Percentiles rank a stretch among this genome's conserved stretches.
Evolutionary conservation across 2,329 filamentous ascomycete species (phyloP).

Genomic region (Sarocladium strictum): DNA sequence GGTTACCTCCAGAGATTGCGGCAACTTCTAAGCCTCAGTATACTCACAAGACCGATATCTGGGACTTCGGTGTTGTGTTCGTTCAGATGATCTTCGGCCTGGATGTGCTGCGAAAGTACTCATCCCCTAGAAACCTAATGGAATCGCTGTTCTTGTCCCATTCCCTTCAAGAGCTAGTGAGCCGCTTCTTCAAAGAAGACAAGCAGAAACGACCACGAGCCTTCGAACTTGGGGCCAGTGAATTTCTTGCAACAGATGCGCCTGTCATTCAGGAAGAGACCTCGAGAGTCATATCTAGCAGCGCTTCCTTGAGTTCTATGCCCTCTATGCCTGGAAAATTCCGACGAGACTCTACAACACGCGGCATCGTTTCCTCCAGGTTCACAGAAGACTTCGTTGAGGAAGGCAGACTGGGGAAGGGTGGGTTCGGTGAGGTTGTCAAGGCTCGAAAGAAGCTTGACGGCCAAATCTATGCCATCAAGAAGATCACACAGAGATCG

Average conservation of each 20-base stretch:
- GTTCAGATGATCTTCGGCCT: slow-evolving; percentile 91
- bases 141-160: slow-evolving; percentile 66
- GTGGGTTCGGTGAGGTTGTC: slow-evolving; percentile 93
- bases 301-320: slow-evolving; percentile 36
- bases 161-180: slow-evolving; percentile 71
- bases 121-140: slow-evolving; percentile 70
- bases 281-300: slow-evolving; percentile 31
- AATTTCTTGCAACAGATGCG: slow-evolving; percentile 61
- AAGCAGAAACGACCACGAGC: slow-evolving; percentile 78
- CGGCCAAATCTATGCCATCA: slow-evolving; percentile 89
- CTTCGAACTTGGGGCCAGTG: slow-evolving; percentile 63
- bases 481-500: slow-evolving; percentile 85
- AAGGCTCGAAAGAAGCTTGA: slow-evolving; percentile 93
- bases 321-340: slow-evolving; percentile 40
- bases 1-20: slow-evolving; percentile 74
- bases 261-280: slow-evolving; percentile 47
- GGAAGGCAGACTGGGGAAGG: slow-evolving; percentile 81
- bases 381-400: slow-evolving; percentile 90
- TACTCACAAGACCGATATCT: slow-evolving; percentile 80
- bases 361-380: slow-evolving; percentile 53
- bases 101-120: slow-evolving; percentile 68
- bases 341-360: slow-evolving; percentile 57
- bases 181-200: slow-evolving; percentile 79
- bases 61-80: slow-evolving; percentile 89
- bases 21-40: slow-evolving; percentile 55